Base-by-base conservation (phyloP, 1,284 basidiomycete genomes). In the Vanrija sp. region DNA sequence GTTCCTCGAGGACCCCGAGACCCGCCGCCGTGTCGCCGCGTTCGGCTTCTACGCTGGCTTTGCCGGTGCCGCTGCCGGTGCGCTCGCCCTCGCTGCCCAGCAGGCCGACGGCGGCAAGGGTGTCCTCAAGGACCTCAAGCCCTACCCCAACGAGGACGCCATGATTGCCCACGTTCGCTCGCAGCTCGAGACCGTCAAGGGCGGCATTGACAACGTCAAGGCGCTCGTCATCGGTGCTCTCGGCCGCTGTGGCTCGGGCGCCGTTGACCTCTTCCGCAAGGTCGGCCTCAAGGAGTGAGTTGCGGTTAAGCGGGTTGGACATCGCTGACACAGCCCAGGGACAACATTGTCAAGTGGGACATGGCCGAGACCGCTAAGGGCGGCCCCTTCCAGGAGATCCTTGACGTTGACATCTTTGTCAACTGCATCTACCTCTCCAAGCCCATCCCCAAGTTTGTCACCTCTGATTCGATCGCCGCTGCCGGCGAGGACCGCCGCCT, bases 21-120 rank as follows among this genome's bases (percentile, higher is more conserved):
- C 92, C 23, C 83, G 91, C 38, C 68, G 74, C 43, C 87, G 96
- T 38, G 95, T 99, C 25, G 96, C 96, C n/a, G 96, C 96, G 0
- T 99, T 99, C 70, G 96, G 96, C 7, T 99, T 89, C 82, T 90
- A 98, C 77, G 96, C 96, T 14, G 96, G 96, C 3, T 98, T 98
- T 66, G 94, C 95, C 7, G 96, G 96, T 25, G 93, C 96, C 6
- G 96, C 95, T 3, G 89, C 91, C 0, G 94, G 94, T 49, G 86
- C 88, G 6, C 82, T 99, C 19, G 93, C 91, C 3, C 78, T 87
- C 47, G 90, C 89, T 6, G 81, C 87, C 21, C 83, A 87, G 61
- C 81, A 83, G 64, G 80, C 82, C 49, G 80, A 83, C 21, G 85
- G 83, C 8, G 78, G 83, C 61, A 77, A 79, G 66, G 78, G 72